Evolutionary conservation across 2,329 filamentous ascomycete species (phyloP).

Genomic region (Rachicladosporium sp.): DNA sequence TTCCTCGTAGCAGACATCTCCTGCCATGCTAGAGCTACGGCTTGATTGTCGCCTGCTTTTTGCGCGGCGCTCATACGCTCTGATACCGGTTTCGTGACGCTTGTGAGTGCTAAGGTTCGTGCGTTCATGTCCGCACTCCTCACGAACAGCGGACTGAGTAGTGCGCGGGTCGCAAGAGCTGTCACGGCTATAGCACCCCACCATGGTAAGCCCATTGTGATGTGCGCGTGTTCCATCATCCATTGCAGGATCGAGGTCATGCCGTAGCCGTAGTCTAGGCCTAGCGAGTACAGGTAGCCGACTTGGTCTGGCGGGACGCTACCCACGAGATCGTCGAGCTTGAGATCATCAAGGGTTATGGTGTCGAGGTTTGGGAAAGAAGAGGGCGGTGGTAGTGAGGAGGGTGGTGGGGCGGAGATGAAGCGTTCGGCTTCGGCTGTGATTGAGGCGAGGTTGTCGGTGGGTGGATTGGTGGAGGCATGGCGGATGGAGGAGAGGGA

Average conservation of each 20-base stretch:
- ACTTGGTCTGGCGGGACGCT: slow-evolving; percentile 55
- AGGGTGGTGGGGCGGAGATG: slow-evolving; percentile 11
- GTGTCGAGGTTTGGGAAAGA: slow-evolving; percentile 19
- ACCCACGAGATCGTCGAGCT: slow-evolving; percentile 28
- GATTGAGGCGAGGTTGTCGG: slow-evolving; percentile 12
- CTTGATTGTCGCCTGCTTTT: slow-evolving; percentile 34
- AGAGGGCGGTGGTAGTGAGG: background rate
- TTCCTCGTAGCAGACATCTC: slow-evolving; percentile 42
- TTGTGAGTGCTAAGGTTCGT: slow-evolving; percentile 49
- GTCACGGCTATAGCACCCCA: slow-evolving; percentile 59
- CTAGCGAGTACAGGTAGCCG: slow-evolving; percentile 71
- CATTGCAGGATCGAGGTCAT: slow-evolving; percentile 63
- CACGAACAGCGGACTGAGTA: slow-evolving; percentile 55
- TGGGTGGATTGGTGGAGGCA: slow-evolving; percentile 20
- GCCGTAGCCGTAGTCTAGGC: slow-evolving; percentile 79
- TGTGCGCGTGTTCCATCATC: slow-evolving; percentile 69
- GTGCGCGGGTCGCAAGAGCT: slow-evolving; percentile 51
- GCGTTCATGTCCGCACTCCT: slow-evolving; percentile 49
- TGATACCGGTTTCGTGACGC: slow-evolving; percentile 43
- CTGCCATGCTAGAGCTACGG: slow-evolving; percentile 33
- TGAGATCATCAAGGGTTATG: slow-evolving; percentile 26
- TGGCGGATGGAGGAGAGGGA: slow-evolving; percentile 12
- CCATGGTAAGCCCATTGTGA: slow-evolving; percentile 68
- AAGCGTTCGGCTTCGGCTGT: slow-evolving; percentile 3
- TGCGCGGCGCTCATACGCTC: slow-evolving; percentile 39